These are phyloP conservation scores for Tolypocladium album DNA, from an alignment of 2,329 filamentous ascomycete species.

Conservation along the genomic window DNA sequence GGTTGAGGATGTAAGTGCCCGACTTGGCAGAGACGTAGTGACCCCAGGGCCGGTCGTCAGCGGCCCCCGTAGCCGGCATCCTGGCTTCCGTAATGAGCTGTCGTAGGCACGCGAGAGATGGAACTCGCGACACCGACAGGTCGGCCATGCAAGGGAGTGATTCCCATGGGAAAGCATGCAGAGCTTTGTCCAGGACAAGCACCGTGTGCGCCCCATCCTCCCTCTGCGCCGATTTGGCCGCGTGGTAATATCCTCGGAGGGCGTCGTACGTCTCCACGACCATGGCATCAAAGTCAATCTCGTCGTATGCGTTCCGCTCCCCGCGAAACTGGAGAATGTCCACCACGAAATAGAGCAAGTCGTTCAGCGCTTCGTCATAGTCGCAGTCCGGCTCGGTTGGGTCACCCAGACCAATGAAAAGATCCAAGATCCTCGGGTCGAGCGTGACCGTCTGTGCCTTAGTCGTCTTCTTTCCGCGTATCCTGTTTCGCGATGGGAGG, in stretches of 20 bases:
- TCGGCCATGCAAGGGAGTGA: constrained; percentile 77
- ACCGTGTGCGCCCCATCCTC: constrained; percentile 59
- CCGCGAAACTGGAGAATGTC: constrained; percentile 96
- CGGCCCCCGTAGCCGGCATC: constrained; percentile 5
- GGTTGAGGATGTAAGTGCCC: constrained; percentile 81
- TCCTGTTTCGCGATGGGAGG: constrained; percentile 68
- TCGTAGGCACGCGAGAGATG: constrained; percentile 73
- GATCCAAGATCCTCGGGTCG: constrained; percentile 59
- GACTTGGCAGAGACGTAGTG: constrained; percentile 43
- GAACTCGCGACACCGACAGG: constrained; percentile 74
- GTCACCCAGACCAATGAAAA: constrained; percentile 80
- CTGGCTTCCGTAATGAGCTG: constrained; percentile 54
- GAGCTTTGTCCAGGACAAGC: constrained; percentile 78
- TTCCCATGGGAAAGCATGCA: constrained; percentile 94
- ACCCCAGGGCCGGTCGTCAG: constrained; percentile 21
- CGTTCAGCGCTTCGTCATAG: constrained; percentile 80
- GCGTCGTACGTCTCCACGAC: constrained; percentile 81
- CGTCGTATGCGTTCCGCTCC: constrained; percentile 92
- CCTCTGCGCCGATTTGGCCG: constrained; percentile 27
- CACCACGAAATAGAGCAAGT: constrained; percentile 90
- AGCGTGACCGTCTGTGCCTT: constrained; percentile 33
- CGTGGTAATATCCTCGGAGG: constrained; percentile 63
- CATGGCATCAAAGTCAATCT: constrained; percentile 92
- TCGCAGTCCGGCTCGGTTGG: constrained; percentile 57
- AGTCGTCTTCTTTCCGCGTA: constrained; percentile 42